phyloP scores from a whole-genome alignment of 2,329 filamentous ascomycete genomes.

The Neonectria coccinea region DNA sequence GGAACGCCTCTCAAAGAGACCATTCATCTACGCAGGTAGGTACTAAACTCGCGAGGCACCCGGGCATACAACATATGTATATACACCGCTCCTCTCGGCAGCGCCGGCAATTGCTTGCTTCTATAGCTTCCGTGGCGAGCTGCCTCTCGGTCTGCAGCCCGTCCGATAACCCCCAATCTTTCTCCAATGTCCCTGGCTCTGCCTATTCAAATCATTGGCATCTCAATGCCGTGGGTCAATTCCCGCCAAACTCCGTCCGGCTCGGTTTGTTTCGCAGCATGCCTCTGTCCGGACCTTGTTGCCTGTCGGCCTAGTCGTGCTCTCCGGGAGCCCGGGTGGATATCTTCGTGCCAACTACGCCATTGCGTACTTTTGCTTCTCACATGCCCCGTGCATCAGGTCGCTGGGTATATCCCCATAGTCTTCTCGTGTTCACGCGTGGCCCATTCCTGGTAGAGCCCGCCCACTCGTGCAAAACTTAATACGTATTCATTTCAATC shows the following conservation, averaged over 20 bases:
- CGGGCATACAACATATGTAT: conserved; percentile 4
- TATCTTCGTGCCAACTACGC: conserved; percentile 8
- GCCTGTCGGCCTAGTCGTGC: conserved; percentile 11
- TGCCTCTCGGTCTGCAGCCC: conserved; percentile 1
- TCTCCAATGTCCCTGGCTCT: conserved; percentile 13
- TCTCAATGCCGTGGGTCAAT: conserved; percentile 13
- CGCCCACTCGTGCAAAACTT: conserved; percentile 20
- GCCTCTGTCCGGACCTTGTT: neutral
- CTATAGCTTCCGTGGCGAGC: conserved; percentile 8
- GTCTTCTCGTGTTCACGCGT: conserved; percentile 18
- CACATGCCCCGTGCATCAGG: conserved; percentile 19
- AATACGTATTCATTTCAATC: conserved; percentile 44
- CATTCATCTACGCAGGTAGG: neutral
- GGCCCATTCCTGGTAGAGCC: conserved; percentile 25
- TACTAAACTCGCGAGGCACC: neutral
- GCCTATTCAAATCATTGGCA: conserved; percentile 22
- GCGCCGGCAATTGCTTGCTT: conserved; percentile 24
- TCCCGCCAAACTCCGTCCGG: conserved; percentile 19
- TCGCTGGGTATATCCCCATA: conserved; percentile 34
- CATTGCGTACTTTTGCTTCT: conserved; percentile 1
- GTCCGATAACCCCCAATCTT: conserved; percentile 4
- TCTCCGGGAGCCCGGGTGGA: conserved; percentile 8
- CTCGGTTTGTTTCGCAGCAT: conserved; percentile 8
- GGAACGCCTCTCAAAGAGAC: conserved; percentile 9
- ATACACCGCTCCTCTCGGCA: conserved; percentile 13